A percentile compares a stretch with the other conserved stretches of the same genome.
phyloP scores from a whole-genome alignment of 2,329 filamentous ascomycete genomes.

The Phoma herbarum region DNA sequence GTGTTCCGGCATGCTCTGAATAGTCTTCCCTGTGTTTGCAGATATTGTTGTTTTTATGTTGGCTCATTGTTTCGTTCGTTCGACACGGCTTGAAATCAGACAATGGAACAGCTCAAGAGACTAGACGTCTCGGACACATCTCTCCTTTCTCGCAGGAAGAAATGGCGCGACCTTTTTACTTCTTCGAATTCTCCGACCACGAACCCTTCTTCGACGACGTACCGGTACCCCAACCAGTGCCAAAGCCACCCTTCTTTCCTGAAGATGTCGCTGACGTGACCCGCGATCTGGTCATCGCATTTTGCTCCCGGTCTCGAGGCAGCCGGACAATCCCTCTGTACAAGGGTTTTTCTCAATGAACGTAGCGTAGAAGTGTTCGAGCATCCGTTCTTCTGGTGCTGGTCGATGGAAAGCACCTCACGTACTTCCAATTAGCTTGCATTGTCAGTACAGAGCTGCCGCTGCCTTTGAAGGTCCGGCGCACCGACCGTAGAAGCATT shows the following conservation, averaged over 20 bases:
- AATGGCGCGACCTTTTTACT: background rate
- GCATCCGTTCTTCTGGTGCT: slow-evolving; percentile 1
- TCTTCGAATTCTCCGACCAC: background rate
- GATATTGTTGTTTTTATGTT: background rate
- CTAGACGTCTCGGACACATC: background rate
- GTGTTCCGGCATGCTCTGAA: background rate
- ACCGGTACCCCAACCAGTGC: background rate
- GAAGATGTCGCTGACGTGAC: background rate
- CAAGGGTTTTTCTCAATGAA: background rate
- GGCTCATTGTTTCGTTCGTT: background rate
- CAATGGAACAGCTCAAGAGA: background rate
- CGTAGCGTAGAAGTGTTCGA: background rate
- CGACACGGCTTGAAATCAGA: background rate
- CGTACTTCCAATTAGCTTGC: background rate
- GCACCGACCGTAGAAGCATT: background rate
- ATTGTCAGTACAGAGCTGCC: background rate
- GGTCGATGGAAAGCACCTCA: background rate
- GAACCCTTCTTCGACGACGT: background rate
- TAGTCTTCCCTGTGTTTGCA: background rate
- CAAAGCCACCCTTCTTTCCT: background rate
- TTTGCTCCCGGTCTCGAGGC: background rate
- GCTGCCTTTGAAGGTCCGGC: background rate
- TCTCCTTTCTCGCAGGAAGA: too few relatives aligned
- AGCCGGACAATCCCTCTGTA: background rate
- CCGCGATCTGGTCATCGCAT: background rate